Percentiles rank a stretch among this genome's conserved stretches.
Conservation (phyloP, 1,284 basidiomycete species). For the Naganishia cerealis region DNA sequence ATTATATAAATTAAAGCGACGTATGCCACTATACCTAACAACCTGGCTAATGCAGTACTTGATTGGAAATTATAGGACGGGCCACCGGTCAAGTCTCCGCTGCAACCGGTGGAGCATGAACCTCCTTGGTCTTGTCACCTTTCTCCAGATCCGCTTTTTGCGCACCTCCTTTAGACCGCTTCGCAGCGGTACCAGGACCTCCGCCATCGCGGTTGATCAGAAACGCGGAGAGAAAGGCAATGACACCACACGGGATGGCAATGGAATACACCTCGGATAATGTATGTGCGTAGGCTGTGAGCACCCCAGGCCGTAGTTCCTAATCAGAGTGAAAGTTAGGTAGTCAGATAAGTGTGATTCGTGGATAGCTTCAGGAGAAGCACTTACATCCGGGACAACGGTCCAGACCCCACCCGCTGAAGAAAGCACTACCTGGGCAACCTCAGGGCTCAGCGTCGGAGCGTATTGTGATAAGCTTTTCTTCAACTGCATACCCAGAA, state of each 20-base stretch:
- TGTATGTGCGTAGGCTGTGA: constrained; percentile 47
- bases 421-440: background rate
- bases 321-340: background rate
- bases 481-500: background rate
- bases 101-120: background rate
- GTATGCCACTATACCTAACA: background rate
- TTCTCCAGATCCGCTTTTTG: constrained; percentile 24
- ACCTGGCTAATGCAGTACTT: background rate
- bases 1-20: background rate
- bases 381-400: constrained; percentile 5
- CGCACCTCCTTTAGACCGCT: background rate
- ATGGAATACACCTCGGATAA: constrained; percentile 47
- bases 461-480: constrained; percentile 9
- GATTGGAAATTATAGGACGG: background rate
- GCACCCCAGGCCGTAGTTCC: constrained; percentile 37
- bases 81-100: background rate
- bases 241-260: constrained; percentile 44
- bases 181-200: constrained; percentile 14
- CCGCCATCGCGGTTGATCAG: constrained; percentile 42
- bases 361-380: background rate
- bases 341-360: constrained; percentile 5
- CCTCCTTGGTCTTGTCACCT: constrained; percentile 9
- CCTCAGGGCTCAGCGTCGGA: constrained; percentile 8
- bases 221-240: constrained; percentile 43
- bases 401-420: constrained; percentile 17